These are phyloP conservation scores for Chlamydomonas eustigma DNA, from an alignment of 139 green algal genomes.

Conservation along the genomic window DNA sequence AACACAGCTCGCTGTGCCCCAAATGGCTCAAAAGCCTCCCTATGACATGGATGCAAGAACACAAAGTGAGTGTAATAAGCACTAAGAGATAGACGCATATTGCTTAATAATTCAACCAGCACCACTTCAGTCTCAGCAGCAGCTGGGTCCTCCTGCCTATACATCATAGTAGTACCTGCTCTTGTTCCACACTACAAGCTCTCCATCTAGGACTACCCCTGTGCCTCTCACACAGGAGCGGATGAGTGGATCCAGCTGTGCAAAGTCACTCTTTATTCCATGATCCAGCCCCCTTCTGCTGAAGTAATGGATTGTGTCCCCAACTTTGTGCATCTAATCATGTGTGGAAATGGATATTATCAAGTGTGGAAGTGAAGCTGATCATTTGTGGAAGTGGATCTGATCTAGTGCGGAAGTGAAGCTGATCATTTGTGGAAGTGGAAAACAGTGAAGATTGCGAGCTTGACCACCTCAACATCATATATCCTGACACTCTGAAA, in stretches of 20 bases:
- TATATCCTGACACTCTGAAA: no score
- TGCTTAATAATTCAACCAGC: no score
- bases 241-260: constrained; percentile 26
- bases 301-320: constrained; percentile 24
- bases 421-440: no score
- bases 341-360: neutral
- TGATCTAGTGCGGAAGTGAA: no score
- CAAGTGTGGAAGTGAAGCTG: no score
- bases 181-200: constrained; percentile 66
- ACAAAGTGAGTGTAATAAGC: neutral
- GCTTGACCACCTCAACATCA: no score
- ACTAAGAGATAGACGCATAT: no score
- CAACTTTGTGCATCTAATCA: constrained; percentile 16
- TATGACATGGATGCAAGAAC: neutral
- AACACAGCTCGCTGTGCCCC: constrained; percentile 43
- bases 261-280: constrained; percentile 20
- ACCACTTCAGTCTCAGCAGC: no score
- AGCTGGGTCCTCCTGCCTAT: no score
- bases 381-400: no score
- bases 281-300: constrained; percentile 57
- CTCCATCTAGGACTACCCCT: constrained; percentile 48
- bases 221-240: constrained; percentile 4
- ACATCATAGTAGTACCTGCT: no score
- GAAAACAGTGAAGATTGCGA: no score
- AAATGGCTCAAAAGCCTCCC: constrained; percentile 60